Conservation (phyloP, 768 basidiomycete species). For the Cytidiella melzeri region DNA sequence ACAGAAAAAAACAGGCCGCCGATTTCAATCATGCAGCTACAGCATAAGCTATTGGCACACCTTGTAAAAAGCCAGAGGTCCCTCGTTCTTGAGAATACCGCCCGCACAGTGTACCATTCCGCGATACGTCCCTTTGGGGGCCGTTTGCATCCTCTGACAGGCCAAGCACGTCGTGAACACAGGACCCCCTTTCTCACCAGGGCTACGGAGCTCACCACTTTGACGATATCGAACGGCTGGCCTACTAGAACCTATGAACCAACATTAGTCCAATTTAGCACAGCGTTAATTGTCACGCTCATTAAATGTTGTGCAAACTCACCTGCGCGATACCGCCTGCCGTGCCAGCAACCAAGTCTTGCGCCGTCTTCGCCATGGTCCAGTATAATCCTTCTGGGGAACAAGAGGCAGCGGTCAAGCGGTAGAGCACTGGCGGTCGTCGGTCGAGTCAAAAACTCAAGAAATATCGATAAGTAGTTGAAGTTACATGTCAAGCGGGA, state of each 20-base stretch:
- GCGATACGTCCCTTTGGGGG: constrained; percentile 81
- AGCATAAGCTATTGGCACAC: constrained; percentile 34
- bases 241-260: constrained; percentile 70
- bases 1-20: constrained; percentile 1
- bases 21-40: background rate
- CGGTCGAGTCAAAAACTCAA: constrained; percentile 14
- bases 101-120: constrained; percentile 87
- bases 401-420: constrained; percentile 8
- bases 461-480: background rate
- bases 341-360: constrained; percentile 86
- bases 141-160: constrained; percentile 88
- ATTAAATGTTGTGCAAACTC: constrained; percentile 9
- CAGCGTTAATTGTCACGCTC: constrained; percentile 2
- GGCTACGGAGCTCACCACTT: constrained; percentile 62
- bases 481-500: too few relatives aligned
- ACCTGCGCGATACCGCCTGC: constrained; percentile 90
- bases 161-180: constrained; percentile 12
- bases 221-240: constrained; percentile 95
- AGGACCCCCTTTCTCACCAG: constrained; percentile 4
- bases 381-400: too few relatives aligned
- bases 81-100: constrained; percentile 87
- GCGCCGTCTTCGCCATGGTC: constrained; percentile 56
- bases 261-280: background rate
- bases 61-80: constrained; percentile 94
- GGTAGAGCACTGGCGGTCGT: constrained; percentile 9